These are phyloP conservation scores for Acaromyces ingoldii DNA, from an alignment of 1,284 basidiomycete genomes.

Conservation along the genomic window DNA sequence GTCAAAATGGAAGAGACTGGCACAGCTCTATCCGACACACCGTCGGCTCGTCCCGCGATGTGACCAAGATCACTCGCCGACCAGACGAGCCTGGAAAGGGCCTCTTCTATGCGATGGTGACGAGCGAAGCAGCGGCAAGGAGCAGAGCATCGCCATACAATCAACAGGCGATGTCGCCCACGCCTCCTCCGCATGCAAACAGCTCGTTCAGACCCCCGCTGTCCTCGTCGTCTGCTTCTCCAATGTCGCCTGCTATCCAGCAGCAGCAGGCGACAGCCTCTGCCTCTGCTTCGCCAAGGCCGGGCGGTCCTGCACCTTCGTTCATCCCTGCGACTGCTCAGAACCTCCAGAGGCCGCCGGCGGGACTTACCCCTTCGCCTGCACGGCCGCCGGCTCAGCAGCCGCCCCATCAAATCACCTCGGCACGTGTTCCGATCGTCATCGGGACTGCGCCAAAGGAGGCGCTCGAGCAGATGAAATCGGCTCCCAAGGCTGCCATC, in stretches of 20 bases:
- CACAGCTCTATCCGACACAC: slow-evolving; percentile 47
- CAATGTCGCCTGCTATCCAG: no score
- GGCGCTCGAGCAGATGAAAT: slow-evolving; percentile 30
- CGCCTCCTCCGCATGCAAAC: slow-evolving; percentile 9
- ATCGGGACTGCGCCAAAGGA: slow-evolving; percentile 60
- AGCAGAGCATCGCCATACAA: slow-evolving; percentile 21
- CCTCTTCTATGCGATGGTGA: slow-evolving; percentile 44
- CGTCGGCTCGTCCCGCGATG: slow-evolving; percentile 42
- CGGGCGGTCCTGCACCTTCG: neutral
- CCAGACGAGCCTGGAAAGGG: slow-evolving; percentile 46
- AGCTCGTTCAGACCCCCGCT: neutral
- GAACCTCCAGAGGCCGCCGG: neutral
- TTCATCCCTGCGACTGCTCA: neutral
- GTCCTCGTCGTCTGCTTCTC: neutral
- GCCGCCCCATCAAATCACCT: no score
- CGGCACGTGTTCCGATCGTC: slow-evolving; percentile 59
- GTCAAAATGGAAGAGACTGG: slow-evolving; percentile 45
- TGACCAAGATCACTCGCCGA: slow-evolving; percentile 37
- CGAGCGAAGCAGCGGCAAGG: slow-evolving; percentile 18
- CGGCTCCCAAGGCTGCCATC: slow-evolving; percentile 6
- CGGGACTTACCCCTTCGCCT: neutral
- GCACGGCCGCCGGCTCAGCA: no score
- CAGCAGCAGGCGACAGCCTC: no score
- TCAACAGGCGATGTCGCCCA: slow-evolving; percentile 27
- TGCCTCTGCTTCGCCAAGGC: slow-evolving; percentile 9